phyloP scores from a whole-genome alignment of 2,329 filamentous ascomycete species.

The Cladosporium velox region DNA sequence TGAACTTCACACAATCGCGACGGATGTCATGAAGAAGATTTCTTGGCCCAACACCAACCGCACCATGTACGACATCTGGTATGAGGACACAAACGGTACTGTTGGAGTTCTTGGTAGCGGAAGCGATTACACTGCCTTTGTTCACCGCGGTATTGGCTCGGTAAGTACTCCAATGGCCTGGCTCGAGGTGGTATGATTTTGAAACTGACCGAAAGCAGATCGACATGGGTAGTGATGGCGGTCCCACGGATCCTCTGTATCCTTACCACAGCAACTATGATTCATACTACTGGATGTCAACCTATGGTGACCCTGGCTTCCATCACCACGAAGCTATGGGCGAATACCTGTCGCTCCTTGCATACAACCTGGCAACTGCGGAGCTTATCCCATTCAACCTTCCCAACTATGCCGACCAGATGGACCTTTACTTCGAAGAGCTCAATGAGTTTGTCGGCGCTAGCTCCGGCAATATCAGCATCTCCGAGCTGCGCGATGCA shows the following conservation, averaged over 20 bases:
- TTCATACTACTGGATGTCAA: conserved; percentile 55
- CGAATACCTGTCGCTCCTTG: conserved; percentile 45
- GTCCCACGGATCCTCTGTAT: conserved; percentile 44
- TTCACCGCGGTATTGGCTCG: conserved; percentile 43
- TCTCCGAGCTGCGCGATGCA: conserved; percentile 37
- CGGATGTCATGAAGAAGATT: conserved; percentile 63
- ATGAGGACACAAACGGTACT: conserved; percentile 36
- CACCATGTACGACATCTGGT: conserved; percentile 52
- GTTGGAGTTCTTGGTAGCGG: conserved; percentile 49
- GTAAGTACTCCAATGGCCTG: neutral
- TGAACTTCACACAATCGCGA: conserved; percentile 68
- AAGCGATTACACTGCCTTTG: conserved; percentile 51
- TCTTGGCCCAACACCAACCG: conserved; percentile 44
- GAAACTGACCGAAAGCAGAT: conserved; percentile 31
- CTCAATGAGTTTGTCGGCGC: conserved; percentile 42
- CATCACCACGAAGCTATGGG: conserved; percentile 53
- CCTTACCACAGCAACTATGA: conserved; percentile 53
- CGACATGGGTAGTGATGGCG: conserved; percentile 45
- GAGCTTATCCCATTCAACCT: conserved; percentile 46
- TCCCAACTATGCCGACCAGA: conserved; percentile 43
- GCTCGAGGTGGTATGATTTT: neutral
- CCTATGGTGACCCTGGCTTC: conserved; percentile 55
- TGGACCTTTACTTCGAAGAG: conserved; percentile 41
- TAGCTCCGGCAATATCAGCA: conserved; percentile 49
- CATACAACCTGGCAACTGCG: conserved; percentile 44